phyloP scores from a whole-genome alignment of 495 filamentous ascomycete genomes.

The Trichoderma asperelloides region DNA sequence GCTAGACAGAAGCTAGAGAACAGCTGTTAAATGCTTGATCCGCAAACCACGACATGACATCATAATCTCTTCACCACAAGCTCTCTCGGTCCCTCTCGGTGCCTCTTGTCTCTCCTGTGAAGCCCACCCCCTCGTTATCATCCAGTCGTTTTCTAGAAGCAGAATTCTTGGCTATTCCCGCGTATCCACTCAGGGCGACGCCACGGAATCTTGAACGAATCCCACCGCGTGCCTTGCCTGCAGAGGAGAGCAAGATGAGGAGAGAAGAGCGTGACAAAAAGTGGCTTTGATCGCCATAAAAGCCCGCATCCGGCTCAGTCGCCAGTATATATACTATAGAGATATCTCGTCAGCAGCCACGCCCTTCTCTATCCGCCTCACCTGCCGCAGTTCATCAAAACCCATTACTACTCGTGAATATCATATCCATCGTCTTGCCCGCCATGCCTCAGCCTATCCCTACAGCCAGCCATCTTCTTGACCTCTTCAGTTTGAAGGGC shows the following conservation, averaged over 20 bases:
- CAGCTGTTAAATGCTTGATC: neutral
- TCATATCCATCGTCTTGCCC: neutral
- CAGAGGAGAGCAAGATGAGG: neutral
- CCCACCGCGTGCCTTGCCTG: neutral
- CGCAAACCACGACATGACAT: slow-evolving; percentile 1
- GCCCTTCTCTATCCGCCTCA: neutral
- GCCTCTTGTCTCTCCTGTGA: neutral
- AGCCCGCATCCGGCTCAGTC: neutral
- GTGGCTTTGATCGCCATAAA: neutral
- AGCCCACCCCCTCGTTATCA: neutral
- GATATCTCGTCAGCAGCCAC: neutral
- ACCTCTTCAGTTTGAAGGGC: slow-evolving; percentile 44
- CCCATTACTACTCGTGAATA: neutral
- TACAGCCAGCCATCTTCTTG: slow-evolving; percentile 22
- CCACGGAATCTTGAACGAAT: neutral
- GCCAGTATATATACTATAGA: neutral
- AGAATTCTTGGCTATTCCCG: neutral
- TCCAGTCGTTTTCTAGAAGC: neutral
- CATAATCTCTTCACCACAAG: neutral
- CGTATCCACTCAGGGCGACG: neutral
- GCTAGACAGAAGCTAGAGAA: too few relatives aligned
- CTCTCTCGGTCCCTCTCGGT: neutral
- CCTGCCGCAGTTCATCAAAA: neutral
- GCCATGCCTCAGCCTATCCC: slow-evolving; percentile 27
- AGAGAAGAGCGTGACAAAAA: neutral